phyloP scores from a whole-genome alignment of 2,329 filamentous ascomycete species.

The Coniella lustricola region DNA sequence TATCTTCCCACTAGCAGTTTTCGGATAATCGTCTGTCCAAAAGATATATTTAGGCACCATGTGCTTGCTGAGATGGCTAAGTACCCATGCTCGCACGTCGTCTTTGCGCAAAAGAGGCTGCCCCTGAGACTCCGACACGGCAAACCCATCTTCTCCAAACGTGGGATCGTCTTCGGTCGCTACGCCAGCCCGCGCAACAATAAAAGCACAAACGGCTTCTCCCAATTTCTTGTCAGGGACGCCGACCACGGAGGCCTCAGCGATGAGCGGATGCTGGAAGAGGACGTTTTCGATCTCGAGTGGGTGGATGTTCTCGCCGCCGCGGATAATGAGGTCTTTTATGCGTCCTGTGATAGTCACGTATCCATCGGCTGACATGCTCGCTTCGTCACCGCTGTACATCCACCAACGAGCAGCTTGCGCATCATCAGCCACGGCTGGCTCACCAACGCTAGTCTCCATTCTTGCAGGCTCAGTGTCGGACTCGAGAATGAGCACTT shows the following conservation, averaged over 20 bases:
- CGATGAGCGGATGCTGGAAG: constrained; percentile 61
- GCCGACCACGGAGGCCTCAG: constrained; percentile 77
- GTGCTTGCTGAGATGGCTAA: constrained; percentile 59
- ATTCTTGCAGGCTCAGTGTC: constrained; percentile 19
- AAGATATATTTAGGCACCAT: constrained; percentile 89
- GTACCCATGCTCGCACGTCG: constrained; percentile 66
- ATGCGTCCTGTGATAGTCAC: constrained; percentile 84
- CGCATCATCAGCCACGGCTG: constrained; percentile 24
- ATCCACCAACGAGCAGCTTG: constrained; percentile 66
- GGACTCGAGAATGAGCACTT: constrained; percentile 47
- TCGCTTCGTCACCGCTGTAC: constrained; percentile 85
- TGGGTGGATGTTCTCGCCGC: constrained; percentile 93
- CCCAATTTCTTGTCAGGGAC: constrained; percentile 77
- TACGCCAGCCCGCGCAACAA: constrained; percentile 47
- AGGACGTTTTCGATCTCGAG: constrained; percentile 88
- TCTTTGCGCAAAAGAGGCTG: constrained; percentile 40
- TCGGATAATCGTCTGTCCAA: constrained; percentile 77
- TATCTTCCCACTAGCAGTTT: constrained; percentile 94
- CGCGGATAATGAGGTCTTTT: constrained; percentile 92
- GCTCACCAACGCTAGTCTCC: constrained; percentile 16
- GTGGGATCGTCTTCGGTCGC: constrained; percentile 21
- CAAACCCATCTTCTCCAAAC: constrained; percentile 16
- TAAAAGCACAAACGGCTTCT: constrained; percentile 79
- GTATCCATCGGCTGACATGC: constrained; percentile 77
- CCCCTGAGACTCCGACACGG: constrained; percentile 14